These are phyloP conservation scores for Phialophora verrucosa DNA, from an alignment of 2,329 filamentous ascomycete genomes.

Conservation along the genomic window DNA sequence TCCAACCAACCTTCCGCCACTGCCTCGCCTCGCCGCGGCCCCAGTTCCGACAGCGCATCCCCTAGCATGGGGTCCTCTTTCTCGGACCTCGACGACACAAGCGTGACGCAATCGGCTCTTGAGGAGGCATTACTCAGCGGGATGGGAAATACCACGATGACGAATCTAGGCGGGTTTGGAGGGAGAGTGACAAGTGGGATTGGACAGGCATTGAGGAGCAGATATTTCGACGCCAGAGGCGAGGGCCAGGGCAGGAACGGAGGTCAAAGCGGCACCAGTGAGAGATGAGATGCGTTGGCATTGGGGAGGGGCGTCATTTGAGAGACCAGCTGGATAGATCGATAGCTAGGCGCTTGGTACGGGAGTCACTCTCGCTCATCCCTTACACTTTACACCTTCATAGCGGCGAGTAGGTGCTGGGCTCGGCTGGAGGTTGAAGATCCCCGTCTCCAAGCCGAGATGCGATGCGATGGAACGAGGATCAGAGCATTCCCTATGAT, in stretches of 20 bases:
- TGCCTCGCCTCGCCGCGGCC: conserved; percentile 42
- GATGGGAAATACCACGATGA: conserved; percentile 57
- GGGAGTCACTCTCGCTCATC: too few relatives aligned
- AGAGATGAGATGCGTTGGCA: conserved; percentile 3
- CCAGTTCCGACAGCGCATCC: conserved; percentile 58
- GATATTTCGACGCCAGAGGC: conserved; percentile 49
- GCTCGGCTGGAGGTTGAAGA: too few relatives aligned
- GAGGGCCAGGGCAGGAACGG: conserved; percentile 14
- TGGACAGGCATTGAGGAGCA: conserved; percentile 61
- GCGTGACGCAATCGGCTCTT: conserved; percentile 68
- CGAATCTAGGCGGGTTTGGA: conserved; percentile 49
- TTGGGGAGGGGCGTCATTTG: neutral
- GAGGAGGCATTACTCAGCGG: conserved; percentile 69
- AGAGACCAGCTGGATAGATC: neutral
- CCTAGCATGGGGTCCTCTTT: conserved; percentile 70
- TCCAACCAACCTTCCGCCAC: conserved; percentile 15
- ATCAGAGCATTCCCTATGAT: too few relatives aligned
- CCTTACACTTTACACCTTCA: too few relatives aligned
- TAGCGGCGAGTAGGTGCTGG: too few relatives aligned
- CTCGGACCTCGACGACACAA: conserved; percentile 69
- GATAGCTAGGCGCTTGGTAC: neutral
- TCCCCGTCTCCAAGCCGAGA: too few relatives aligned
- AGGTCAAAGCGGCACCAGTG: conserved; percentile 4
- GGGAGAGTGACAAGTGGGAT: conserved; percentile 56
- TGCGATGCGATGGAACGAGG: too few relatives aligned